Conservation (phyloP, 805 yeast species). For the Lipomyces yamanashiensis region DNA sequence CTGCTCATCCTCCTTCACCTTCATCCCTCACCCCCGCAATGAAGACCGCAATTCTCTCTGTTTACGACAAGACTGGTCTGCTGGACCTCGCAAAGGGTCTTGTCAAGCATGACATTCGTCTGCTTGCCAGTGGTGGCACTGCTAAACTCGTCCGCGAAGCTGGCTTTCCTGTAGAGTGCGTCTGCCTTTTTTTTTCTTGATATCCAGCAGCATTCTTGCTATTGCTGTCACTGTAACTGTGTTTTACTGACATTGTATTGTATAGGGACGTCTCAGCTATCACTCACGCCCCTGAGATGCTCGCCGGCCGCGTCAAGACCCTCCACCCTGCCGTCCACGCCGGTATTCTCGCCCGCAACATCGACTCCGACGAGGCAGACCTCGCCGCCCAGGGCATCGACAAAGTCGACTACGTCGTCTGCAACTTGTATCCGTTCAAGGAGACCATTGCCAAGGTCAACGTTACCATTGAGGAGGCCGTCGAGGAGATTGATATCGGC, state of each 20-base stretch:
- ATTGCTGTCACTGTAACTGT: too few species aligned
- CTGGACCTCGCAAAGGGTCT: constrained; percentile 96
- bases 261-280: constrained; percentile 78
- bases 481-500: constrained; percentile 97
- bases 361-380: constrained; percentile 88
- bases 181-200: constrained; percentile 1
- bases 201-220: too few species aligned
- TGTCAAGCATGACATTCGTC: constrained; percentile 82
- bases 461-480: constrained; percentile 96
- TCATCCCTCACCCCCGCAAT: constrained; percentile 1
- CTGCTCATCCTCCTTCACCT: background rate
- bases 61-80: constrained; percentile 95
- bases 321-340: constrained; percentile 99
- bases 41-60: constrained; percentile 94
- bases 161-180: constrained; percentile 87
- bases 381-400: constrained; percentile 87
- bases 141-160: constrained; percentile 93
- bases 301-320: constrained; percentile 98
- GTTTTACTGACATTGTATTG: too few species aligned
- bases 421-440: constrained; percentile 97
- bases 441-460: constrained; percentile 95
- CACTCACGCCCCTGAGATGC: constrained; percentile 98
- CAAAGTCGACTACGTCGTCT: constrained; percentile 94
- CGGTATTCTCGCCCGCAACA: constrained; percentile 89
- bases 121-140: constrained; percentile 97